These are phyloP conservation scores for Acrocalymma vagum DNA, from an alignment of 2,329 filamentous ascomycete genomes.

Conservation along the genomic window DNA sequence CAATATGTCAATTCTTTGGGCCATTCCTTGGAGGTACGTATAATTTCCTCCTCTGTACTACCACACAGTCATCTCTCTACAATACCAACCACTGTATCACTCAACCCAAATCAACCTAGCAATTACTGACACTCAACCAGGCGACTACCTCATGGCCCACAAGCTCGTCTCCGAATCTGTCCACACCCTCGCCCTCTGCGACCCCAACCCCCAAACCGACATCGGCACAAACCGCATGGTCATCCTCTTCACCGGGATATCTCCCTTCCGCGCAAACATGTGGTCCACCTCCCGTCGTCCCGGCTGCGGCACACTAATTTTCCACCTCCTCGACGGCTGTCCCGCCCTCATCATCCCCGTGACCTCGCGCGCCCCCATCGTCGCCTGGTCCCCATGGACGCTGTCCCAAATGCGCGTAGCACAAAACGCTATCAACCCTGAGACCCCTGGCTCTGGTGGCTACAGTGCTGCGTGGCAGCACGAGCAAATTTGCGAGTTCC, in stretches of 20 bases:
- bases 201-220: constrained; percentile 34
- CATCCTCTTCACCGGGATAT: constrained; percentile 48
- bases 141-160: constrained; percentile 47
- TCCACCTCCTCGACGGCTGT: constrained; percentile 48
- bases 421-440: constrained; percentile 13
- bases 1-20: constrained; percentile 47
- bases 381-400: constrained; percentile 46
- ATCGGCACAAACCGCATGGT: constrained; percentile 45
- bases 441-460: constrained; percentile 10
- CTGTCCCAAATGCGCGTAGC: constrained; percentile 36
- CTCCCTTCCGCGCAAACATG: constrained; percentile 45
- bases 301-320: constrained; percentile 45
- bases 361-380: constrained; percentile 32
- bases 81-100: too few species aligned
- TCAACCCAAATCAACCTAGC: too few species aligned
- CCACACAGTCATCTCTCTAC: constrained; percentile 1
- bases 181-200: constrained; percentile 42
- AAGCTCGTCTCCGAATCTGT: constrained; percentile 43
- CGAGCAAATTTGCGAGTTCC: constrained; percentile 45
- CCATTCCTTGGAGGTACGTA: constrained; percentile 44
- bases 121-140: constrained; percentile 19
- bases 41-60: not conserved
- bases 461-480: constrained; percentile 39
- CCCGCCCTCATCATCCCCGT: constrained; percentile 48
- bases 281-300: constrained; percentile 49